These are phyloP conservation scores for Vitrella brassicaformis DNA, from an alignment of 73 alveolate species.

Conservation along the genomic window DNA sequence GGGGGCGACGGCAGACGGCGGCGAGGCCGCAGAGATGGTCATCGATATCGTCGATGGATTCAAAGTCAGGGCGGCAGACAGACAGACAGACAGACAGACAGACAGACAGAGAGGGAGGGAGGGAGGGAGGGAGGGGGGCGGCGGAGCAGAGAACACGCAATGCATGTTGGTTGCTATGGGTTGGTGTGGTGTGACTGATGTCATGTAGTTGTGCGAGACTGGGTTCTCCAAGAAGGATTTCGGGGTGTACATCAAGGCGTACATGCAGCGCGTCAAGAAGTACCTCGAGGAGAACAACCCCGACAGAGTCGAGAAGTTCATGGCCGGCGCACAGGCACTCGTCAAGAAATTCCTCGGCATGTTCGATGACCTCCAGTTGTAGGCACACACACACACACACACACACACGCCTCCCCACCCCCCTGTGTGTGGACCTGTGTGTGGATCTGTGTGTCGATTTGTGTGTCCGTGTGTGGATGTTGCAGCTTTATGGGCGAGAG, in stretches of 20 bases:
- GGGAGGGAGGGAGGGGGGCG: too few species aligned
- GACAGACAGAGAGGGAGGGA: too few species aligned
- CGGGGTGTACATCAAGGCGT: slow-evolving; percentile 9
- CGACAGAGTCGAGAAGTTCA: slow-evolving; percentile 15
- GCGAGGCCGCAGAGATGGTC: slow-evolving; percentile 13
- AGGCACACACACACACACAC: slow-evolving; percentile 1
- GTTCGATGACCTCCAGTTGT: slow-evolving; percentile 27
- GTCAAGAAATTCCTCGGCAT: slow-evolving; percentile 15
- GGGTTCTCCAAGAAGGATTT: slow-evolving; percentile 9
- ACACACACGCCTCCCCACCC: too few species aligned
- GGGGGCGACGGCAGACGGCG: slow-evolving; percentile 24
- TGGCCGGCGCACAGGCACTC: slow-evolving; percentile 16
- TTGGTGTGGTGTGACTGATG: too few species aligned
- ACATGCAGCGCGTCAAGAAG: slow-evolving; percentile 25
- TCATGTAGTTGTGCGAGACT: too few species aligned
- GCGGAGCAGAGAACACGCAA: too few species aligned
- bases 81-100: too few species aligned
- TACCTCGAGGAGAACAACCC: slow-evolving; percentile 11
- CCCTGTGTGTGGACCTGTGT: too few species aligned
- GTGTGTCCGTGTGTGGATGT: too few species aligned
- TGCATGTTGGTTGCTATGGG: too few species aligned
- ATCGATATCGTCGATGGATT: slow-evolving; percentile 4
- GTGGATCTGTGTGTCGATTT: too few species aligned
- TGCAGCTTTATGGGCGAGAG: too few species aligned
- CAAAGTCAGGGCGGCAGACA: background rate